Base-by-base conservation (phyloP, 306 rosid genomes). In the Senna tora region DNA sequence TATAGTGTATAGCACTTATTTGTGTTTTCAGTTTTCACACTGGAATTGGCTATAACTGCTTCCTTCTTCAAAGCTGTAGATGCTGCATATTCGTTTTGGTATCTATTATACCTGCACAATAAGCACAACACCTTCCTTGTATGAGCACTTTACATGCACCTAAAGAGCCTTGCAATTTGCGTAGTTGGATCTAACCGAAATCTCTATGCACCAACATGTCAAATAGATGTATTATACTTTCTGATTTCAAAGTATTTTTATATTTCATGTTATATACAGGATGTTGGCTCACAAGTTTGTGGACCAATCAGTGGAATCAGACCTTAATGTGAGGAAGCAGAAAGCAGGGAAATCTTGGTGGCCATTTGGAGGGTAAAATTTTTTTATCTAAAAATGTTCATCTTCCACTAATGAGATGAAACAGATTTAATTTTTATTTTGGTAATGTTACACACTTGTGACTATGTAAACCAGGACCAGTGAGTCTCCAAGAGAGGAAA, bases 221-320 rank as follows among this genome's bases (percentile, higher is more conserved):
- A 64, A 77, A 51, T 6, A 20, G 30, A 36, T 70, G 47, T 64
- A 54, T 25, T 73, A 30, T 55, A 77, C 65, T 64, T 34, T 69
- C 38, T 43, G 51, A 38, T 64, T 82, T 54, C 63, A 42, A 34
- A 12, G 32, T 49, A 20, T 43, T 58, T 74, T 54, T 53, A 13
- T 34, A 15, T 77, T 54, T 79, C 42, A 14, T 41, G 81, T 49
- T 67, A 38, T 80, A 43, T 10, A 81, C 87, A 94, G 99, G 88
- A 86, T 91, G 92, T 83, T 94, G 79, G 96, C 96, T 69, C 99
- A 94, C 92, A 94, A 87, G 72, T 89, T 94, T 83, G 90, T 94
- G 73, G 84, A 85, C 77, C 73, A 85, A 81, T 83, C 97, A 8
- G 61, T 36, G 17, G 91, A 86, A 80, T 83, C 88, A 7, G 89